These are phyloP conservation scores for Lojkania enalia DNA, from an alignment of 2,329 filamentous ascomycete species.

Conservation along the genomic window DNA sequence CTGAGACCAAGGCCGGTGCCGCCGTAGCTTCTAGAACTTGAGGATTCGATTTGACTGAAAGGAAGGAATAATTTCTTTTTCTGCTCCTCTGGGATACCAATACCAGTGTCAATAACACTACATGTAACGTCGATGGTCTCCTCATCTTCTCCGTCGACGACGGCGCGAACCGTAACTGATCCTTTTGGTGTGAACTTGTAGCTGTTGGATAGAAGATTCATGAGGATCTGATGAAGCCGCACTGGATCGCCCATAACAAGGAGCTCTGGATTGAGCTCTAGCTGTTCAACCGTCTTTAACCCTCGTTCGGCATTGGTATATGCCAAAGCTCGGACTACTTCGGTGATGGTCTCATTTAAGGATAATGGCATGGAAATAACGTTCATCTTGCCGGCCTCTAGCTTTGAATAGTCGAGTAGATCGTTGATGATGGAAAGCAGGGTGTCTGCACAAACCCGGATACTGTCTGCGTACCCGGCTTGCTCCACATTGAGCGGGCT, in stretches of 20 bases:
- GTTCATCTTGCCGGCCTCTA: conserved; percentile 58
- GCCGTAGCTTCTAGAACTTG: conserved; percentile 86
- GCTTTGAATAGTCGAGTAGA: conserved; percentile 56
- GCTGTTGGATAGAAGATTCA: conserved; percentile 88
- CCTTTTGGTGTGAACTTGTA: conserved; percentile 92
- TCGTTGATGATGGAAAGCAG: conserved; percentile 58
- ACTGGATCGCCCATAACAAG: conserved; percentile 57
- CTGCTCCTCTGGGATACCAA: conserved; percentile 83
- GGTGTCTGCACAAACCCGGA: conserved; percentile 65
- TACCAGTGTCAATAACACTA: conserved; percentile 87
- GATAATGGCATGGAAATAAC: conserved; percentile 63
- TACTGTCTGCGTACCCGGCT: conserved; percentile 65
- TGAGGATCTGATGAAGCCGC: conserved; percentile 57
- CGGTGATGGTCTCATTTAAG: conserved; percentile 61
- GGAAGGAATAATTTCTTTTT: conserved; percentile 86
- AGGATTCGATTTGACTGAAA: conserved; percentile 90
- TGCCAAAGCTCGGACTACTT: conserved; percentile 65
- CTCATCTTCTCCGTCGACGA: conserved; percentile 70
- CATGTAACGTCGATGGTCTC: conserved; percentile 76
- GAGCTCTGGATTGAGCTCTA: conserved; percentile 59
- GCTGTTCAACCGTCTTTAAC: conserved; percentile 60
- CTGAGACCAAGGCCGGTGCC: conserved; percentile 88
- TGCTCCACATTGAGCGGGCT: conserved; percentile 61
- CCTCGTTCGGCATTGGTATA: conserved; percentile 66
- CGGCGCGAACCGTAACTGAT: conserved; percentile 80